Evolutionary conservation across 305 asterid genomes (phyloP), one percentile per base, ranked within the genome.

Genomic region (Plantago lanceolata): DNA sequence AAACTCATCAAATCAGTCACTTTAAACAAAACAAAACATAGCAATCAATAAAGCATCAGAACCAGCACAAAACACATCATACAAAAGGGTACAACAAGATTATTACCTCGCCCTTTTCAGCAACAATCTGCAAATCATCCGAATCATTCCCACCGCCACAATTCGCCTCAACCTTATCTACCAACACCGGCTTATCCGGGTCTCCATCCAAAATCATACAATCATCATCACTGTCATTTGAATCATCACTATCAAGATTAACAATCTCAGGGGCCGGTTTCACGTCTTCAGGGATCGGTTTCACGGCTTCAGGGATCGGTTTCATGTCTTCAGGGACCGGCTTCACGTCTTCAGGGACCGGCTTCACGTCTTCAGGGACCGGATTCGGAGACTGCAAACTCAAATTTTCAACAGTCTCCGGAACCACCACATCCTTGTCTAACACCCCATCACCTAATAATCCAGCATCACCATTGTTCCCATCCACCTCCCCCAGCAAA

Each of bases 21-120:
- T 8, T 49, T 35, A 57, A 57, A 56, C 31, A 31, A 55, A 52
- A 49, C 14, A 8, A 13, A 29, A 11, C 52, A 14, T 26, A 33
- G 21, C 55, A 54, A 18, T n/a, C 47, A 26, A 19, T 48, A 45
- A 44, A 59, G 64, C 12, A 48, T 9, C 44, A 48, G 14, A 19
- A 62, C 15, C 50, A 48, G 14, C 29, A 57, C n/a, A 21, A 19
- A 29, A 31, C 9, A 19, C 6, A 24, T 57, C 55, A 17, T 48
- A 14, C 28, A 18, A 19, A 19, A 20, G 14, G 6, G 49, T 44
- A 51, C 24, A 50, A 61, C 52, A 33, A 40, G 45, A 40, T n/a
- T 57, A 66, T 75, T 81, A 92, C 96, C 96, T 84, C 93, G 5
- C 96, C 98, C 88, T 89, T 92, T 74, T 87, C 95, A 37, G 85